Evolutionary conservation across 805 yeast genomes (phyloP), one percentile per base, ranked within the genome.

Genomic region (Torulaspora quercuum): DNA sequence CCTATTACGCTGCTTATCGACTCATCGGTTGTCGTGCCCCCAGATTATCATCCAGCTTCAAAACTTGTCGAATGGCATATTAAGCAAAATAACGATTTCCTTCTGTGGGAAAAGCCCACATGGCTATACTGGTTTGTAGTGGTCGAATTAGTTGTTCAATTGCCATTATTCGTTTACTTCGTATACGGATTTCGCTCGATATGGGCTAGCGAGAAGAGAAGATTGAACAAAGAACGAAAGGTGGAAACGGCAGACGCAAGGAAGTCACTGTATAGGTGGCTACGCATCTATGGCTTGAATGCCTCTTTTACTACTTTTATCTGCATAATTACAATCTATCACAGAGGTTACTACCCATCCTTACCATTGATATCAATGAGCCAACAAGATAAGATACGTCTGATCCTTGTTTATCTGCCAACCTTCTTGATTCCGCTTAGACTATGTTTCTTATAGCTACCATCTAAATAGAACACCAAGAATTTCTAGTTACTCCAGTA

Each of bases 221-320:
- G 34, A 11, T 21, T 19, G 18, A 32, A 33, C 27, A 46, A 36
- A 33, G 27, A 28, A 9, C 13, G 35, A 10, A 48, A 41, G 30
- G 31, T 28, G 9, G 23, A 36, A 14, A 15, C 12, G 5, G 26
- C 25, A 10, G 33, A 23, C 17, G 33, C 40, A 38, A 37, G 46
- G 29, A 33, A 25, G 21, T 27, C 25, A 8, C 28, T 44, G 12
- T 36, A 44, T 37, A 43, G 29, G 20, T 69, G 67, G 54, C 58
- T 80, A 46, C 63, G 76, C 9, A 51, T 80, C 5, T 90, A 92
- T 59, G 95, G 90, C 3, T 72, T 83, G 49, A 87, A 86, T 53
- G 97, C 97, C 0, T 65, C 81, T 3, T 65, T 82, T 34, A 87
- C 96, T 4, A 87, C 96, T 0, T 58, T 79, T 23, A 74, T 79